phyloP scores from a whole-genome alignment of 1,139 yeast species.

The Sugiyamaella japonica region DNA sequence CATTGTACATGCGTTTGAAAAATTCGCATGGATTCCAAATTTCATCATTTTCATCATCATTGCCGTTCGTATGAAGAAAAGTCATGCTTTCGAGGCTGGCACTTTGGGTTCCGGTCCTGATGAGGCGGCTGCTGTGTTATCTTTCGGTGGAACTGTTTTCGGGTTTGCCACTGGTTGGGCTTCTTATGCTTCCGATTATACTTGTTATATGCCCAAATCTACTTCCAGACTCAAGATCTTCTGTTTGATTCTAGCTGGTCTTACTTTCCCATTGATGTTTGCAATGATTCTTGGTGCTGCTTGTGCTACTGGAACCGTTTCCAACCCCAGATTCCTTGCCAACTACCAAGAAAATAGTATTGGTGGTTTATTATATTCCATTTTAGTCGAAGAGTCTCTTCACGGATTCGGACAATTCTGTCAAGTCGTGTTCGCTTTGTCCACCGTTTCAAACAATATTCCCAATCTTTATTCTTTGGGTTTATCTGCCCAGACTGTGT shows the following conservation, averaged over 20 bases:
- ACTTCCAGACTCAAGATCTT: constrained; percentile 62
- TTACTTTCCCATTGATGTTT: constrained; percentile 66
- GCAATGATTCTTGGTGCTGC: constrained; percentile 87
- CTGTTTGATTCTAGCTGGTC: constrained; percentile 61
- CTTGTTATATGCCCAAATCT: constrained; percentile 75
- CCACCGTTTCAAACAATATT: constrained; percentile 85
- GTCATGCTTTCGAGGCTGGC: constrained; percentile 58
- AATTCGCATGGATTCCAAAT: constrained; percentile 88
- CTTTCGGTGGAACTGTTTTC: constrained; percentile 81
- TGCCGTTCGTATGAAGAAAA: constrained; percentile 70
- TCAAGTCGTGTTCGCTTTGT: constrained; percentile 76
- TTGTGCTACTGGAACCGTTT: constrained; percentile 64
- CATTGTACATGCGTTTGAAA: constrained; percentile 78
- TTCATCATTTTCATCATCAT: constrained; percentile 68
- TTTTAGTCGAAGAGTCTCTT: constrained; percentile 73
- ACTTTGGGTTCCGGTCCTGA: constrained; percentile 45
- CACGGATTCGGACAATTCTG: constrained; percentile 90
- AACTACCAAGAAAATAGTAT: constrained; percentile 56
- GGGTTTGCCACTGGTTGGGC: constrained; percentile 98
- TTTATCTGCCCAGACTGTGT: constrained; percentile 78
- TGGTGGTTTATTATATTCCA: constrained; percentile 82
- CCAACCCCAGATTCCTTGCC: constrained; percentile 48
- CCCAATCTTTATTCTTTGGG: constrained; percentile 93
- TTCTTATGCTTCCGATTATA: constrained; percentile 88
- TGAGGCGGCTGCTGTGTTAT: constrained; percentile 75